Evolutionary conservation across 2,329 filamentous ascomycete species (phyloP).

Genomic region (Monilinia fructigena): DNA sequence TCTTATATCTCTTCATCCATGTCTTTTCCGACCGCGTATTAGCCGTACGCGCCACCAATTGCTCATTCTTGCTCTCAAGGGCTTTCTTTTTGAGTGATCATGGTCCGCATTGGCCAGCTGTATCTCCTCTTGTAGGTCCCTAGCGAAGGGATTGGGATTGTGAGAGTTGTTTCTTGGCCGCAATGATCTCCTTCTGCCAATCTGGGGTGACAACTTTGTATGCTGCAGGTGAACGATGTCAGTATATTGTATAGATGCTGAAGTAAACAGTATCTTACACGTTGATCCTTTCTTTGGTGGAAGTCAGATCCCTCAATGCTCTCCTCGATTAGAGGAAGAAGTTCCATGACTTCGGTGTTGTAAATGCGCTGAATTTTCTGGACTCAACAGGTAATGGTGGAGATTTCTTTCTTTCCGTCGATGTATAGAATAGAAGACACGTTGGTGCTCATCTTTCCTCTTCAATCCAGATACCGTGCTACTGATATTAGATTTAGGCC

Average conservation of each 20-base stretch:
- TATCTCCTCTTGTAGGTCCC: neutral
- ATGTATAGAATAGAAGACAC: neutral
- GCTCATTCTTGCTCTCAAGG: neutral
- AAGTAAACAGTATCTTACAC: neutral
- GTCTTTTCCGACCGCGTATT: neutral
- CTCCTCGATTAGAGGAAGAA: neutral
- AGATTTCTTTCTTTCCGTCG: neutral
- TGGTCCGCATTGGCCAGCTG: neutral
- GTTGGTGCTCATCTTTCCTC: neutral
- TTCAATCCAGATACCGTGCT: neutral
- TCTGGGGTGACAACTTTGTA: slow-evolving; percentile 1
- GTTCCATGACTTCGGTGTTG: neutral
- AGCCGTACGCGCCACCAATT: neutral
- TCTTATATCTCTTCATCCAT: slow-evolving; percentile 3
- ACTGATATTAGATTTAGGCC: neutral
- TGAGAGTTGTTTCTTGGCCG: neutral
- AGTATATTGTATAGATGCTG: neutral
- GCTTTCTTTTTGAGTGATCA: neutral
- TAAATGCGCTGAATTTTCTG: neutral
- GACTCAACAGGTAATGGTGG: neutral
- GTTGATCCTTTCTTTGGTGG: neutral
- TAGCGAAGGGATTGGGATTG: neutral
- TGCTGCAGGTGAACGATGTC: neutral
- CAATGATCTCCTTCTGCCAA: slow-evolving; percentile 2
- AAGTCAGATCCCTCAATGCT: slow-evolving; percentile 5